Evolutionary conservation across 2,329 filamentous ascomycete genomes (phyloP), one percentile per base, ranked within the genome.

Genomic region (Cladophialophora yegresii): DNA sequence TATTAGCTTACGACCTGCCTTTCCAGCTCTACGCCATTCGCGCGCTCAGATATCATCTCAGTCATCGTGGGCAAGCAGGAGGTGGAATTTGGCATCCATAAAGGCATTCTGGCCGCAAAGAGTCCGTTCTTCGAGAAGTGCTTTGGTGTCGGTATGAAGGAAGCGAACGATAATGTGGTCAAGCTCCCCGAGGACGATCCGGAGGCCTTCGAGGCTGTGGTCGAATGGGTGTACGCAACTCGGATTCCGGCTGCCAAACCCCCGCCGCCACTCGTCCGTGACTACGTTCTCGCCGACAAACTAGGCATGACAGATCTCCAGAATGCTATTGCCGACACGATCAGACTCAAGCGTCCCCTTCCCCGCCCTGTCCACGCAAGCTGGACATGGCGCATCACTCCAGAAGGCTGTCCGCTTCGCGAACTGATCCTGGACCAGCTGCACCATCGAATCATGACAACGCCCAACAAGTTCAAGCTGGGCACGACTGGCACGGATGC

Each of bases 41-140:
- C 13, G 13, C 36, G 36, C 4, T 40, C 36, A 16, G 33, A 40
- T 40, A 40, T 67, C 47, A 40, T 68, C 43, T 53, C 49, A 6
- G 54, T 68, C 26, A 26, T 33, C 20, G 67, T 68, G n/a, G 64
- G 62, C 32, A 6, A 57, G 33, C 23, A 64, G 20, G 45, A 63
- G 53, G 12, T 54, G 13, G 13, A 32, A 49, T 67, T 61, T 36
- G 26, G 12, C 2, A 9, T 65, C 16, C 56, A 68, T 40, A 58
- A 65, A 45, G 40, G 40, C n/a, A 40, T 67, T 12, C 32, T 67
- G 10, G 36, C 45, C 56, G 36, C 13, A 40, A 22, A 47, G 23
- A 63, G 51, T 22, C 56, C 57, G 8, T 66, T 66, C 53, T 66
- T 66, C 43, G 53, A 60, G 16, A 61, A 54, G 9, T 66, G 64